Conservation (phyloP, 331 rosid genomes). For the Saraca asoca region DNA sequence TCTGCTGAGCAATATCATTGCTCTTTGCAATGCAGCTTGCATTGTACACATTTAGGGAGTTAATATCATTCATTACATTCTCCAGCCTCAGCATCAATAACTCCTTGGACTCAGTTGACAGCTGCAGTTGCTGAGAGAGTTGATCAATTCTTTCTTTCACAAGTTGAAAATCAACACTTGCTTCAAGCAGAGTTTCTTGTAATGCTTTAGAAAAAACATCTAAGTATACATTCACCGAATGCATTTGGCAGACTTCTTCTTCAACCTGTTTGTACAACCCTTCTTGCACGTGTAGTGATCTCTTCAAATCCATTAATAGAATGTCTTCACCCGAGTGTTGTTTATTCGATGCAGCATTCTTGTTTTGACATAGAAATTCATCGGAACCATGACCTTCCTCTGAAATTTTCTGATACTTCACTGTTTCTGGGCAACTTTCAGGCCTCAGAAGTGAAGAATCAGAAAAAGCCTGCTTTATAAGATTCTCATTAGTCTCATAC, state of each 20-base stretch:
- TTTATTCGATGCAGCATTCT: slow-evolving; percentile 49
- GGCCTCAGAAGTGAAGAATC: slow-evolving; percentile 63
- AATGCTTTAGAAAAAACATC: slow-evolving; percentile 84
- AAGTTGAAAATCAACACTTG: slow-evolving; percentile 52
- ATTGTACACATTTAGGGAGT: slow-evolving; percentile 61
- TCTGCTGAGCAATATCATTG: slow-evolving; percentile 66
- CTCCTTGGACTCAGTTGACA: slow-evolving; percentile 74
- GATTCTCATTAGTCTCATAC: slow-evolving; percentile 91
- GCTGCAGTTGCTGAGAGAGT: slow-evolving; percentile 71
- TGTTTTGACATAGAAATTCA: slow-evolving; percentile 48
- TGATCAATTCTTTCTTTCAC: slow-evolving; percentile 58
- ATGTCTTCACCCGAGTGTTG: slow-evolving; percentile 58
- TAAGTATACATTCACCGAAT: slow-evolving; percentile 66
- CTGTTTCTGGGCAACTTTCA: slow-evolving; percentile 46
- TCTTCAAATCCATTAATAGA: slow-evolving; percentile 66
- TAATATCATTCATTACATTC: slow-evolving; percentile 66
- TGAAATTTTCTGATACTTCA: slow-evolving; percentile 43
- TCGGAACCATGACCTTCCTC: slow-evolving; percentile 51
- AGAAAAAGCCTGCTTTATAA: slow-evolving; percentile 73
- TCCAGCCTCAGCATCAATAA: slow-evolving; percentile 64
- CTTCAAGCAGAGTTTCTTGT: slow-evolving; percentile 78
- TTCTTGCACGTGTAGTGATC: slow-evolving; percentile 75
- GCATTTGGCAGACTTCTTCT: slow-evolving; percentile 80
- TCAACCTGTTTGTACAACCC: slow-evolving; percentile 82
- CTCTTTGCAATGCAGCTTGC: slow-evolving; percentile 55